Base-by-base conservation (phyloP, 345 rosid genomes). In the Alliaria petiolata region DNA sequence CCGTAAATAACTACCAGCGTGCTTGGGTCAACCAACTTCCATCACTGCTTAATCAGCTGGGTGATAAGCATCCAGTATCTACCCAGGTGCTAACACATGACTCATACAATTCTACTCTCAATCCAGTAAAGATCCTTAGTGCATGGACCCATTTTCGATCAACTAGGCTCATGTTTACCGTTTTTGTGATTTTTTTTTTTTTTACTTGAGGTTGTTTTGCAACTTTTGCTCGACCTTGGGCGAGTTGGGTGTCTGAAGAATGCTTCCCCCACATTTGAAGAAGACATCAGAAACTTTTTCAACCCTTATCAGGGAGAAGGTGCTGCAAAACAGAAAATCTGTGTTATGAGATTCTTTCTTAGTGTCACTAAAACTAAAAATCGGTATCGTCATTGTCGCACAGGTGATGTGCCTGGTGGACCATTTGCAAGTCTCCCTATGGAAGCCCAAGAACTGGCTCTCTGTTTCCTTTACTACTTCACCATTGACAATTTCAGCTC, bases 11-110 rank as follows among this genome's bases (percentile, higher is more conserved):
- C 56, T 76, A 79, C 81, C 90, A 83, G 57, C 62, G 80, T 67
- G 55, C 71, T 71, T 95, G 99, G 97, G 83, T 85, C 67, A 85
- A 86, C 57, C 86, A 84, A 78, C 82, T 93, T 59, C 95, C 97
- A 7, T 56, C 49, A n/a, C 71, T 91, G 75, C 81, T 93, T 61
- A 79, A 76, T 46, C 74, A 71, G 78, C 66, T 91, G 22, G 97
- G 86, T 63, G 85, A 85, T 71, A 81, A 76, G 47, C 83, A 81
- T 71, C 86, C 83, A n/a, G 73, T 84, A 26, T 79, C 82, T 30
- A 79, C 89, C 20, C 78, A 85, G 95, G 98, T 91, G 67, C 52
- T n/a, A 49, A 53, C 52, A 30, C 39, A 64, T 70, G 17, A 57
- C 65, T 69, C 43, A 45, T 42, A 19, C 39, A 31, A 39, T 65